These are phyloP conservation scores for Collybia sp. DNA, from an alignment of 768 basidiomycete genomes.

Conservation along the genomic window DNA sequence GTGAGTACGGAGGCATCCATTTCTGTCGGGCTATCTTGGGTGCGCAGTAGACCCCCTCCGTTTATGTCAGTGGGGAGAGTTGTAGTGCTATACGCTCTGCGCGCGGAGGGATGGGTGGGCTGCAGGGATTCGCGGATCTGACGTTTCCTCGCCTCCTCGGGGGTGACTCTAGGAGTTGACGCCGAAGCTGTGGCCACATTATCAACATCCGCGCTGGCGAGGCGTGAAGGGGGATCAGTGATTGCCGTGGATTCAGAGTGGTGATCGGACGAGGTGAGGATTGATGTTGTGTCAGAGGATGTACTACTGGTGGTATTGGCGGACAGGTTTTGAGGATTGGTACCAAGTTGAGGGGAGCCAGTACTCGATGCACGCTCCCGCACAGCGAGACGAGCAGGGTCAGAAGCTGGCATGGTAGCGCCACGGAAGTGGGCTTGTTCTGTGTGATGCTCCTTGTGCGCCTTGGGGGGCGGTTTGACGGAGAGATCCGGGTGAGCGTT, in stretches of 20 bases:
- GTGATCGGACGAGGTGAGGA: slow-evolving; percentile 34
- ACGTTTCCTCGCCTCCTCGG: slow-evolving; percentile 13
- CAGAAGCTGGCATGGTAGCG: slow-evolving; percentile 29
- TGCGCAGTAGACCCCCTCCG: slow-evolving; percentile 14
- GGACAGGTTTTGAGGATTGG: slow-evolving; percentile 24
- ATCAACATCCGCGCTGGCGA: slow-evolving; percentile 17
- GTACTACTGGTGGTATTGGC: slow-evolving; percentile 30
- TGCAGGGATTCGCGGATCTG: slow-evolving; percentile 14
- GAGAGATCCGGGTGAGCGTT: slow-evolving; percentile 87
- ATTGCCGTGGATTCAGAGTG: slow-evolving; percentile 40
- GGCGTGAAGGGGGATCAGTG: slow-evolving; percentile 45
- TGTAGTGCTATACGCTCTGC: slow-evolving; percentile 22
- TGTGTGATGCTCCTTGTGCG: slow-evolving; percentile 13
- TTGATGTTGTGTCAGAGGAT: slow-evolving; percentile 42
- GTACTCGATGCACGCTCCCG: slow-evolving; percentile 32
- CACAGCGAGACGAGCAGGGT: slow-evolving; percentile 17
- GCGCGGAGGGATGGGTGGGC: slow-evolving; percentile 13
- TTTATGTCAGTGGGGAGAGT: slow-evolving; percentile 26
- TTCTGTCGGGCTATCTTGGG: slow-evolving; percentile 42
- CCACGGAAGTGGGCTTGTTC: slow-evolving; percentile 24
- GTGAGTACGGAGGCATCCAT: slow-evolving; percentile 74
- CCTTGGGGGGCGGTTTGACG: slow-evolving; percentile 38
- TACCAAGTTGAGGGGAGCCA: slow-evolving; percentile 16
- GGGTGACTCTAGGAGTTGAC: slow-evolving; percentile 16
- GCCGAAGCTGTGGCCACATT: slow-evolving; percentile 13